Evolutionary conservation across 2,329 filamentous ascomycete species (phyloP), one percentile per base, ranked within the genome.

Genomic region (Botrytis pseudocinerea): DNA sequence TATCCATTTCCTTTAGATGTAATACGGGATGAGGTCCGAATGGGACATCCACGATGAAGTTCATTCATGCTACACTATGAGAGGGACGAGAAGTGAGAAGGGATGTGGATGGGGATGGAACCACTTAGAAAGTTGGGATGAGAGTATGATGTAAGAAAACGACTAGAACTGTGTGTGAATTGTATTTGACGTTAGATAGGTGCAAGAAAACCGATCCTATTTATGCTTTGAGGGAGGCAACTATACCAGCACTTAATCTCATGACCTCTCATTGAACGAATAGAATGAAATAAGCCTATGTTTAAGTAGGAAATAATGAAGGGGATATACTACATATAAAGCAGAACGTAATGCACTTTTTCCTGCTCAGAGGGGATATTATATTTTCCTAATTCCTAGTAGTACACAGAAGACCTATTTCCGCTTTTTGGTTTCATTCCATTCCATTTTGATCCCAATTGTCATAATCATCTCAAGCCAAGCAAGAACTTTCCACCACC

Each of bases 401-500:
- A 42, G 42, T 73, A 73, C 71, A 73, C 25, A 48, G 64, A 70
- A 73, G 46, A 65, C 20, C 16, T 22, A 68, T 57, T 57, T 73
- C 61, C 51, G 40, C 61, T 59, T 48, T 32, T 74, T 65, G 3
- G 40, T 71, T 71, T 54, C 25, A 54, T 48, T 46, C 35, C 64
- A 68, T 60, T 46, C n/a, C 38, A 20, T 38, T 57, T 64, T 62
- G 35, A 18, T 57, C 40, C 57, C 48, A 66, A 68, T 69, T 61
- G 61, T 72, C 57, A 72, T 74, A 65, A 73, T 80, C 75, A 81
- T 80, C 90, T 89, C 83, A 93, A 81, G 42, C 91, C 91, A 73
- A 93, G 83, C 78, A 93, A 82, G 78, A 93, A 88, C 81, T 87
- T 91, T 68, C 91, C 89, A 57, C 80, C 81, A 51, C 80, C 81